phyloP scores from a whole-genome alignment of 352 stramenopile genomes.

The Globisporangium heterothallicum region DNA sequence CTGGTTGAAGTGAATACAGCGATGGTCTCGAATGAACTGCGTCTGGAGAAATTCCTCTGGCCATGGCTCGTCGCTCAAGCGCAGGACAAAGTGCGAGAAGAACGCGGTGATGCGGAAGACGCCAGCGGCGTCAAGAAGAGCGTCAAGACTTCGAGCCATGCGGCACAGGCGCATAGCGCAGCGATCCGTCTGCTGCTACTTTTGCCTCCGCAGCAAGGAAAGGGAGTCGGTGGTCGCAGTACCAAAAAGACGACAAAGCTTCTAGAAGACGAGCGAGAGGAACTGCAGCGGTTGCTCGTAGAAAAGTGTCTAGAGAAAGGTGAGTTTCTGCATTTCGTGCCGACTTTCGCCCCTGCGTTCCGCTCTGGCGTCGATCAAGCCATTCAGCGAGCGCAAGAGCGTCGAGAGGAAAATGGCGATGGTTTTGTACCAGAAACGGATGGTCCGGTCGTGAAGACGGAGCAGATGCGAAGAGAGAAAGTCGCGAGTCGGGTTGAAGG shows the following conservation, averaged over 20 bases:
- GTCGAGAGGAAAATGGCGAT: background rate
- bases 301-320: conserved; percentile 25
- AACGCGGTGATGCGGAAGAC: background rate
- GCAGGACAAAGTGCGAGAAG: conserved; percentile 2
- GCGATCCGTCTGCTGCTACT: conserved; percentile 15
- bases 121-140: background rate
- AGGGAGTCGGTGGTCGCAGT: too few relatives aligned
- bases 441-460: conserved; percentile 4
- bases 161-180: conserved; percentile 8
- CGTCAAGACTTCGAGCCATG: conserved; percentile 1
- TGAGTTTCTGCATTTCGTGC: conserved; percentile 35
- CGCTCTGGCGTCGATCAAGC: background rate
- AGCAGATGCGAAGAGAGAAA: conserved; percentile 22
- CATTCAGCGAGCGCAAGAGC: background rate
- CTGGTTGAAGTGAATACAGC: conserved; percentile 38
- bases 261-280: conserved; percentile 23
- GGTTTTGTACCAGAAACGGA: background rate
- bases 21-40: conserved; percentile 24
- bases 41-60: conserved; percentile 48
- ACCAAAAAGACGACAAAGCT: conserved; percentile 16
- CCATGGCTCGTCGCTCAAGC: conserved; percentile 36
- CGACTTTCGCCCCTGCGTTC: conserved; percentile 18
- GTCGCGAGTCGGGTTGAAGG: conserved; percentile 36
- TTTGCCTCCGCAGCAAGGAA: background rate
- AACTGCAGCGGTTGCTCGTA: conserved; percentile 45